Percentiles rank a stretch among this genome's conserved stretches.
Conservation (phyloP, 306 rosid species). For the Trichosanthes cucumerina region DNA sequence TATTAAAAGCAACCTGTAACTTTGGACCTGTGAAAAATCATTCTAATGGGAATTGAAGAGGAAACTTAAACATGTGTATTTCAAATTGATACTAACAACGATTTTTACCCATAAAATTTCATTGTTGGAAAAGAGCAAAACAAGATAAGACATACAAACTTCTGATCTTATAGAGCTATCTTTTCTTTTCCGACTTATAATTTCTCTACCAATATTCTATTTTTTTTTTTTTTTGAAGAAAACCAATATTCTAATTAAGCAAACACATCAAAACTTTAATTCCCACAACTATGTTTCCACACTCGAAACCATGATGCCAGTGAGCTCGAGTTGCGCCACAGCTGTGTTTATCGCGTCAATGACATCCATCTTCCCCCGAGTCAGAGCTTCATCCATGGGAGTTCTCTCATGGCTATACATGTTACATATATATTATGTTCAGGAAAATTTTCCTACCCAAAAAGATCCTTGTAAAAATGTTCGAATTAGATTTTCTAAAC, state of each 20-base stretch:
- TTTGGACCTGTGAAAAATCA: too few relatives aligned
- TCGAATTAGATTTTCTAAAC: not conserved
- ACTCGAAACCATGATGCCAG: constrained; percentile 32
- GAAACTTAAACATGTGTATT: too few relatives aligned
- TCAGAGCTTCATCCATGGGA: constrained; percentile 86
- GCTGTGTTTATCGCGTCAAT: constrained; percentile 70
- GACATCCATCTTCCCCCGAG: constrained; percentile 50
- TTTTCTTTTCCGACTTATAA: not conserved
- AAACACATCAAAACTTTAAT: not conserved
- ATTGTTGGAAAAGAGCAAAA: not conserved
- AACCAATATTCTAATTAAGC: not conserved
- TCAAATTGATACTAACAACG: too few relatives aligned
- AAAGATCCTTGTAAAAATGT: not conserved
- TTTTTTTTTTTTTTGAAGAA: too few relatives aligned
- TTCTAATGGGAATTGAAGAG: too few relatives aligned
- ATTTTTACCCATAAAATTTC: too few relatives aligned
- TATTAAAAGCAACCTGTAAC: too few relatives aligned
- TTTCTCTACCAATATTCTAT: not conserved
- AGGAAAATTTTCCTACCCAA: not conserved
- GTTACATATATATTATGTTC: not conserved
- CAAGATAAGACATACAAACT: not conserved
- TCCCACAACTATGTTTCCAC: not conserved
- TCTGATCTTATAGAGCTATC: not conserved
- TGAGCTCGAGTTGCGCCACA: constrained; percentile 56
- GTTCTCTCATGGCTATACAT: constrained; percentile 65